Conservation (phyloP, 2,329 filamentous ascomycete species). For the Penicillium thymicola region DNA sequence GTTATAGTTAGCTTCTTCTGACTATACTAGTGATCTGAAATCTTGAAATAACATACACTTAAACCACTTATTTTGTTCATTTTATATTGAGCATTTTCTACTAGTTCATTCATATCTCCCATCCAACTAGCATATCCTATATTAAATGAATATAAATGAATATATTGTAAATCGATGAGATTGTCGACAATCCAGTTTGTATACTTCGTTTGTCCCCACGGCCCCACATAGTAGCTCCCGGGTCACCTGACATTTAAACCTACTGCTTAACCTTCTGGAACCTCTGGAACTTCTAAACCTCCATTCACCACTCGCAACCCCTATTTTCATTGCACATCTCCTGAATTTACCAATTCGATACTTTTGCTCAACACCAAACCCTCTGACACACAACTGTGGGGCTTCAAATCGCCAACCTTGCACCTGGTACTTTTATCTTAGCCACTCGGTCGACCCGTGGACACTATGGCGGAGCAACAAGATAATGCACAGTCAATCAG, state of each 20-base stretch:
- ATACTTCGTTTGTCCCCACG: conserved; percentile 3
- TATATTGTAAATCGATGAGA: background rate
- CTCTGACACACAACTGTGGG: background rate
- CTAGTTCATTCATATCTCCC: rapidly evolving
- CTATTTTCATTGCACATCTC: background rate
- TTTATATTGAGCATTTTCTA: background rate
- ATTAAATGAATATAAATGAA: background rate
- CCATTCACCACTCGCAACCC: background rate
- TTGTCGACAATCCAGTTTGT: background rate
- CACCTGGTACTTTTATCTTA: background rate
- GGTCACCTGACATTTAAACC: conserved; percentile 4
- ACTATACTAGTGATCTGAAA: background rate
- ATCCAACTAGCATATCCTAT: no score
- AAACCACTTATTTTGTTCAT: background rate
- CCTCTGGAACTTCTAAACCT: background rate
- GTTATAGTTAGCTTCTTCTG: background rate
- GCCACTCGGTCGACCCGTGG: background rate
- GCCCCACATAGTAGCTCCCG: conserved; percentile 11
- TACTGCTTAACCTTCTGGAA: background rate
- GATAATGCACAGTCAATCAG: conserved; percentile 31
- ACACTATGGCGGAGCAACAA: conserved; percentile 24
- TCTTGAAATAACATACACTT: background rate
- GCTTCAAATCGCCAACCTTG: background rate
- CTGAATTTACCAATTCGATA: background rate
- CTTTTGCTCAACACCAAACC: background rate